Conservation (phyloP, 140 eudicot species). For the Stevia rebaudiana region DNA sequence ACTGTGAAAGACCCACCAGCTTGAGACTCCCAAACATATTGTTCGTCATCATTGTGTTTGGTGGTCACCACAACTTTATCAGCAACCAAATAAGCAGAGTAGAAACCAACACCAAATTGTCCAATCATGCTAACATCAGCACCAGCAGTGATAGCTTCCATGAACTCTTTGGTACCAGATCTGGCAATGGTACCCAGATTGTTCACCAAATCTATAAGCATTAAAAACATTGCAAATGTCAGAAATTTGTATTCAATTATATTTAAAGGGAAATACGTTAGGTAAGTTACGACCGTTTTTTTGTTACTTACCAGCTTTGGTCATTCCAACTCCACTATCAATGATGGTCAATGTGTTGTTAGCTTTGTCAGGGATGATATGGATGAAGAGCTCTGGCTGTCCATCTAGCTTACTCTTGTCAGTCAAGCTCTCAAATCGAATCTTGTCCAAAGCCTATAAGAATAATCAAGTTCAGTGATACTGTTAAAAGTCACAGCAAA, state of each 20-base stretch:
- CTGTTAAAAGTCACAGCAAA: background rate
- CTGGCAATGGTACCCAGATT: conserved; percentile 90
- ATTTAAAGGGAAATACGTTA: no score
- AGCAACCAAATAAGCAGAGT: conserved; percentile 49
- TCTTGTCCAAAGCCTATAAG: conserved; percentile 53
- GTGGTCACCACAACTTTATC: conserved; percentile 48
- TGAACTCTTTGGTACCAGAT: conserved; percentile 88
- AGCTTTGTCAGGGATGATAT: conserved; percentile 60
- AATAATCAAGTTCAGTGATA: no score
- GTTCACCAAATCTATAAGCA: conserved; percentile 96
- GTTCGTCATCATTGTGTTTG: conserved; percentile 47
- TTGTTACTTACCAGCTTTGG: conserved; percentile 40
- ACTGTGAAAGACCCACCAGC: conserved; percentile 49
- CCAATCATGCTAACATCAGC: conserved; percentile 56
- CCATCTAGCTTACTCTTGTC: conserved; percentile 66
- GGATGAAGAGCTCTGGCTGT: conserved; percentile 66
- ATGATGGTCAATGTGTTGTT: conserved; percentile 50
- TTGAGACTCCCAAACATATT: conserved; percentile 46
- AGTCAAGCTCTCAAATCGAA: conserved; percentile 62
- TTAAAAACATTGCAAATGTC: no score
- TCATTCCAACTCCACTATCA: conserved; percentile 65
- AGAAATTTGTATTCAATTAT: no score
- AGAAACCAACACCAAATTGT: conserved; percentile 50
- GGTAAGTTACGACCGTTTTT: no score
- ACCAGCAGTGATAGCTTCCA: conserved; percentile 49